phyloP scores from a whole-genome alignment of 2,329 filamentous ascomycete genomes.

The Boeremia lycopersici region DNA sequence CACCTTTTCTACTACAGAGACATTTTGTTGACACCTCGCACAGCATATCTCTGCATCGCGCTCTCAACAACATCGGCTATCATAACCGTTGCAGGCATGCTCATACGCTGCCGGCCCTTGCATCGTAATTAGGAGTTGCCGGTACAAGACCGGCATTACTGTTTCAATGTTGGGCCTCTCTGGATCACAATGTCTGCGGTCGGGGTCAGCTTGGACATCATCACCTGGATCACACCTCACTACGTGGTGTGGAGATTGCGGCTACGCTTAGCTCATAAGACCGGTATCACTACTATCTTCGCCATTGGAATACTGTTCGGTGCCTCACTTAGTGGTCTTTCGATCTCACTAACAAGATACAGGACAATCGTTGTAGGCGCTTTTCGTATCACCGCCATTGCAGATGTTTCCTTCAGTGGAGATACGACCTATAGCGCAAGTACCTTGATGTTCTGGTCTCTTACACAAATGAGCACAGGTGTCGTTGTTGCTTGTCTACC shows the following conservation, averaged over 20 bases:
- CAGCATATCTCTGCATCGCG: constrained; percentile 26
- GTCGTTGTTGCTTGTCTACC: constrained; percentile 34
- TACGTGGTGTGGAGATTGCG: too few species aligned
- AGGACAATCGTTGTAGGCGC: constrained; percentile 6
- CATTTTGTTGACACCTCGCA: constrained; percentile 18
- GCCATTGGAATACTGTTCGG: constrained; percentile 31
- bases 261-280: constrained; percentile 34
- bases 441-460: constrained; percentile 25
- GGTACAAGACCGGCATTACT: constrained; percentile 20
- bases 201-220: constrained; percentile 25
- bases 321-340: too few species aligned
- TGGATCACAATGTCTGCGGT: constrained; percentile 15
- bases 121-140: constrained; percentile 29
- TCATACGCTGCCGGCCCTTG: constrained; percentile 33
- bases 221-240: constrained; percentile 34
- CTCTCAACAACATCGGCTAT: constrained; percentile 19
- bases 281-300: constrained; percentile 33
- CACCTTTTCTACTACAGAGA: background rate
- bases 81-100: too few species aligned
- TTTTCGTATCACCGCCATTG: background rate
- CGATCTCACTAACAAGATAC: background rate
- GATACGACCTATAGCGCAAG: constrained; percentile 27
- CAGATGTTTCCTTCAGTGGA: background rate
- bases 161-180: constrained; percentile 25
- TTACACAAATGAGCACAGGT: constrained; percentile 30